Evolutionary conservation across 1,284 basidiomycete genomes (phyloP), one percentile per base, ranked within the genome.

Genomic region (Phellopilus nigrolimitatus): DNA sequence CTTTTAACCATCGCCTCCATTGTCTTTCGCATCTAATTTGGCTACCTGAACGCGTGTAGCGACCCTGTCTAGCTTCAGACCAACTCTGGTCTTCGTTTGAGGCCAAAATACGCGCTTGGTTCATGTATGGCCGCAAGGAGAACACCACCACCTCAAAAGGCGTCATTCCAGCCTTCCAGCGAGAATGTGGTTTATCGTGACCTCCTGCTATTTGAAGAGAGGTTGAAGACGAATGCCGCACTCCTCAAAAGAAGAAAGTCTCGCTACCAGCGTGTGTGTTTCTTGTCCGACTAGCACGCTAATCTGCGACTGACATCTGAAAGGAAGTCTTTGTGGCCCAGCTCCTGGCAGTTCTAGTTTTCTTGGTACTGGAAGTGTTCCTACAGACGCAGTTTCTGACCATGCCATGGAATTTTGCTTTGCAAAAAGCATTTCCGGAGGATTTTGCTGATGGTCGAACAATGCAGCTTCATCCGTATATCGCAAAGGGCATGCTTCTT

Each of bases 171-270:
- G 57, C 88, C 89, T 0, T 67, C 80, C 9, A 77, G 80, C 56
- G 88, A 91, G 65, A 73, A 74, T 43, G 74, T 82, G 13, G 94
- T 91, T 0, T 93, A 90, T 66, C 78, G 89, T 41, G 95, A 99
- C 66, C 73, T 99, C 24, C 78, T 98, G 33, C 73, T 94, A 46
- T 98, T 99, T 58, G 95, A 99, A 70, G 95, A 99, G 68, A 78
- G 97, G 13, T 80, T 99, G 49, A 98, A 98, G 70, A 89, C 88
- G 46, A 98, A 91, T 66, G 92, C 92, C 3, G 80, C 86, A 8
- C 81, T 79, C 56, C 72, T 98, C 15, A 84, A 89, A 62, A 76
- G 81, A 40, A 77, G 95, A 55, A 91, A 94, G 66, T 76, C 83
- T 43, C 80, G 89, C 60, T 98, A 98, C 71, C 88, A 93, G 70